phyloP scores from a whole-genome alignment of 1,139 yeast species.

The Geotrichum cucujoidarum region DNA sequence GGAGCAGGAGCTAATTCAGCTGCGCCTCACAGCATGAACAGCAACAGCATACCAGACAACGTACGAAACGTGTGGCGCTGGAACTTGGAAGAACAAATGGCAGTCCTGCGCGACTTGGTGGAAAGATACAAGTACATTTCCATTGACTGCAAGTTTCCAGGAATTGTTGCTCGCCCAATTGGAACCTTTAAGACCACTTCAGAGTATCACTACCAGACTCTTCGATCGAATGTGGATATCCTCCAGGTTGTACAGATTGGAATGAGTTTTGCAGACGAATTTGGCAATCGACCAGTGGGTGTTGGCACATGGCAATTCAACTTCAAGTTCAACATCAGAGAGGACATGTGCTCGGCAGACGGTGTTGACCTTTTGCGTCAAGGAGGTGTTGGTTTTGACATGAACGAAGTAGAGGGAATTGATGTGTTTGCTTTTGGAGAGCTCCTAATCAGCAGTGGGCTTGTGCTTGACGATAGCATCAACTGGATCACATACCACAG shows the following conservation, averaged over 20 bases:
- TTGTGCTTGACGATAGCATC: conserved; percentile 64
- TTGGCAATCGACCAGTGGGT: conserved; percentile 68
- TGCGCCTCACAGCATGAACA: conserved; percentile 1
- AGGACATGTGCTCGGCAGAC: conserved; percentile 78
- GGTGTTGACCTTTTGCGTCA: conserved; percentile 70
- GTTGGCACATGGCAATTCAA: conserved; percentile 92
- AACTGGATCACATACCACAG: conserved; percentile 87
- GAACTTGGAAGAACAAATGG: conserved; percentile 79
- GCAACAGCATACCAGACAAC: conserved; percentile 13
- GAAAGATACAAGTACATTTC: conserved; percentile 69
- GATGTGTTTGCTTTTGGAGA: conserved; percentile 79
- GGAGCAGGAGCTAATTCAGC: conserved; percentile 11
- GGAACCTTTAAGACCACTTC: conserved; percentile 89
- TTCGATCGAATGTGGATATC: conserved; percentile 85
- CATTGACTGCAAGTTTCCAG: conserved; percentile 85
- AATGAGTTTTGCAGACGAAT: conserved; percentile 72
- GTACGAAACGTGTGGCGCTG: conserved; percentile 68
- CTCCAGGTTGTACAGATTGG: conserved; percentile 84
- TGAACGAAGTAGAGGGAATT: conserved; percentile 75
- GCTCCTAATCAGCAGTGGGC: conserved; percentile 77
- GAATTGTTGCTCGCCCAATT: conserved; percentile 92
- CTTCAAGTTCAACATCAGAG: conserved; percentile 64
- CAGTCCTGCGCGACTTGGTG: conserved; percentile 62
- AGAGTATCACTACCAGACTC: conserved; percentile 93
- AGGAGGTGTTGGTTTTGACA: conserved; percentile 76